Evolutionary conservation across 371 early-diverging fungal species (phyloP), one percentile per base, ranked within the genome.

Genomic region (Mucor velutinosus): DNA sequence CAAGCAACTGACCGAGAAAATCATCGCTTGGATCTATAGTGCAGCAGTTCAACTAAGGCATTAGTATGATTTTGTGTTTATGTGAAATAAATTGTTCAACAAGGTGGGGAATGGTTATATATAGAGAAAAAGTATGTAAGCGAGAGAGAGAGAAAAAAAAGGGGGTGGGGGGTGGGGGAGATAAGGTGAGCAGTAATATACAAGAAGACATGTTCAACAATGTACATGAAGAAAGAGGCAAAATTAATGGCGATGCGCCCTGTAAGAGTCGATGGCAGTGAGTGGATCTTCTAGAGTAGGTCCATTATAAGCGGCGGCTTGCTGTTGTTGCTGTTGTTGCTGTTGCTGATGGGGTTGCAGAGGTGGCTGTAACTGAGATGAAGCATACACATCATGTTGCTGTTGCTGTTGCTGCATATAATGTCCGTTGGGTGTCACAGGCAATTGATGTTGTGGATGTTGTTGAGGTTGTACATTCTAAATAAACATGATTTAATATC

Each of bases 1-100:
- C 76, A 81, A 62, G 87, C 91, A 6, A 74, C 72, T 32, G 80
- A 76, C 66, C 43, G 77, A 19, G 76, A 78, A 10, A 45, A 43
- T 5, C 21, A 25, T 25, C 51, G 51, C 17, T 8, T 45, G 17
- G 45, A 45, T n/a, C 25, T 21, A 2, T 62, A 17, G n/a, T 62
- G 33, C 33, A 33, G 33, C 37, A 37, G 14, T 37, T 51, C 10
- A 12, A 1, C 25, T 23, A 7, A 23, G 25, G 51, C 51, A 51
- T 51, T 51, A 51, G 14, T 51, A 51, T 30, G 37, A 49, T 33
- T 59, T 37, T 37, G 37, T 30, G 12, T 32, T 41, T 43, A 29
- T 43, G 29, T 60, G 29, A 25, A 32, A 32, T 32, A 32, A 58
- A 23, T 11, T 51, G 12, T 14, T 37, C 14, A 14, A 6, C 29